phyloP scores from a whole-genome alignment of 1,284 basidiomycete genomes.

The Melampsora larici-populina region DNA sequence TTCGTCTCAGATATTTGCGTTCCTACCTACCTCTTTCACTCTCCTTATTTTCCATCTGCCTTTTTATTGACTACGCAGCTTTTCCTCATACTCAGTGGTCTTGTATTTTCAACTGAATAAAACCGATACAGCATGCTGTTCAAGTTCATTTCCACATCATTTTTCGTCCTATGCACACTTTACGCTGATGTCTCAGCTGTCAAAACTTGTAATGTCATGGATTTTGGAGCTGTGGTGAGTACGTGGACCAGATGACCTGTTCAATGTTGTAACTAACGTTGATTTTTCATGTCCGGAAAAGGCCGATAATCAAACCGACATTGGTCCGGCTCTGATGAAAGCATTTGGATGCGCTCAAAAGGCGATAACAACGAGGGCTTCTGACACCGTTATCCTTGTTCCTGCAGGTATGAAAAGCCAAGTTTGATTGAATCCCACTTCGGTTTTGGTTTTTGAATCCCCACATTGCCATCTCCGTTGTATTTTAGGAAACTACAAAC shows the following conservation, averaged over 20 bases:
- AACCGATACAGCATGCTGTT: too few relatives aligned
- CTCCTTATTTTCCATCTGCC: too few relatives aligned
- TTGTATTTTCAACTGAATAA: too few relatives aligned
- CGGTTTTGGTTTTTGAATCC: too few relatives aligned
- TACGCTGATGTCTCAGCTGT: background rate
- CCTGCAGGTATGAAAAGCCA: conserved; percentile 15
- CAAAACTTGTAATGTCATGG: conserved; percentile 17
- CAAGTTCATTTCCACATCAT: too few relatives aligned
- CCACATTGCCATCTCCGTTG: background rate
- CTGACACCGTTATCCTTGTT: conserved; percentile 21
- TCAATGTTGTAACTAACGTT: background rate
- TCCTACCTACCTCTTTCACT: too few relatives aligned
- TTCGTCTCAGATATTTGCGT: too few relatives aligned
- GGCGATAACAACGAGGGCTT: conserved; percentile 2
- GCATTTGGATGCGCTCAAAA: conserved; percentile 15
- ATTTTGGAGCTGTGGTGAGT: conserved; percentile 33
- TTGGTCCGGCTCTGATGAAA: conserved; percentile 29
- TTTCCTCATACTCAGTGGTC: too few relatives aligned
- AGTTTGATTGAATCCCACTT: too few relatives aligned
- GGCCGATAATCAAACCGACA: conserved; percentile 33
- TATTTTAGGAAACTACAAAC: conserved; percentile 3
- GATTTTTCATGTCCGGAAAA: background rate
- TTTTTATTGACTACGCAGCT: too few relatives aligned
- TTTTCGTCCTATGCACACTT: too few relatives aligned
- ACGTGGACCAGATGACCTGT: background rate